These are phyloP conservation scores for Colletotrichum nymphaeae DNA, from an alignment of 2,329 filamentous ascomycete genomes.

Conservation along the genomic window DNA sequence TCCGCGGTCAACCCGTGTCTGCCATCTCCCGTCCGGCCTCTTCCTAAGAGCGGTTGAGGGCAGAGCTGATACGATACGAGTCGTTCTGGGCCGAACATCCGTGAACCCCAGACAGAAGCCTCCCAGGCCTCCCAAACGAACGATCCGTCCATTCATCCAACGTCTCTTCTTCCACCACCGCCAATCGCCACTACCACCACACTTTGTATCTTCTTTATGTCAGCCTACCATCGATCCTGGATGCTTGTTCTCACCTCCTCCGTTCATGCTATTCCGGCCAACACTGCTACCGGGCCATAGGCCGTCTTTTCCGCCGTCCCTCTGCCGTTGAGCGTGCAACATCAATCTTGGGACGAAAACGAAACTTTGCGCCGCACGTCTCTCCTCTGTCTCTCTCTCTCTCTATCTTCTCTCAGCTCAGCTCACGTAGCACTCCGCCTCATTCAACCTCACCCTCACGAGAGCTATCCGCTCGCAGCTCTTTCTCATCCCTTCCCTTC, in stretches of 20 bases:
- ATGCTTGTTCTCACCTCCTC: slow-evolving; percentile 28
- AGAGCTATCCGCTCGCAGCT: background rate
- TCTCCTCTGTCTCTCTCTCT: slow-evolving; percentile 3
- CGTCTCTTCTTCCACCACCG: background rate
- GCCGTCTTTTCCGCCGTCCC: slow-evolving; percentile 27
- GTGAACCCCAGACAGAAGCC: background rate
- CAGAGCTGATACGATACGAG: background rate
- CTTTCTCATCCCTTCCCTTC: background rate
- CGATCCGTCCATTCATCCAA: slow-evolving; percentile 14
- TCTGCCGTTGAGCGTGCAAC: slow-evolving; percentile 6
- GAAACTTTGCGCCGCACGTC: slow-evolving; percentile 35
- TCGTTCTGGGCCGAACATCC: background rate
- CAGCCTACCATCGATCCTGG: slow-evolving; percentile 27
- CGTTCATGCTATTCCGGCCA: slow-evolving; percentile 20
- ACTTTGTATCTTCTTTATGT: background rate
- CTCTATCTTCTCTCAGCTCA: background rate
- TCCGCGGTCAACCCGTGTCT: background rate
- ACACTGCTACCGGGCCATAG: slow-evolving; percentile 26
- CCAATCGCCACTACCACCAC: background rate
- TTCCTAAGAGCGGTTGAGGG: background rate
- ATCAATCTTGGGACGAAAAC: slow-evolving; percentile 32
- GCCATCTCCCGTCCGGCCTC: background rate
- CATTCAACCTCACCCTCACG: background rate
- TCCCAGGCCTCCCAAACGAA: background rate
- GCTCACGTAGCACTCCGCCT: background rate